Conservation (phyloP, 2,329 filamentous ascomycete species). For the Aspergillus pseudonomiae region DNA sequence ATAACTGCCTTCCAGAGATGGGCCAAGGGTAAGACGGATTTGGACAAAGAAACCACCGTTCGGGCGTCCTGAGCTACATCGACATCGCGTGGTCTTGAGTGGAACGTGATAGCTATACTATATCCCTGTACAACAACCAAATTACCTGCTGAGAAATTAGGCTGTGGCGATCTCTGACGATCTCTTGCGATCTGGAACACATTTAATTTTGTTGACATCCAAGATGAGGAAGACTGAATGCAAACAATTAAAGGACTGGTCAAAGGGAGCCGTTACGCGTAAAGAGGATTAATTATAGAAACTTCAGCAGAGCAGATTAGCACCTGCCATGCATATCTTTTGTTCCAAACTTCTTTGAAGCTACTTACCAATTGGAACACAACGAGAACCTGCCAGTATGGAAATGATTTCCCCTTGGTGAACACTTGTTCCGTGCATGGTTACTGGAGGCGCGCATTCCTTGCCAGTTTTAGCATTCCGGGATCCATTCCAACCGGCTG, state of each 20-base stretch:
- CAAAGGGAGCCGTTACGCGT: conserved; percentile 3
- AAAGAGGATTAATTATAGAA: conserved; percentile 24
- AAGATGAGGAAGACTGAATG: neutral
- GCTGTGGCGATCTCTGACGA: neutral
- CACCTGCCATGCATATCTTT: conserved; percentile 9
- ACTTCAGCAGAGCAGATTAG: conserved; percentile 7
- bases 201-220: neutral
- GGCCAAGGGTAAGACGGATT: neutral
- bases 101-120: neutral
- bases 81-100: neutral
- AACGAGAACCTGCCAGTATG: conserved; percentile 23
- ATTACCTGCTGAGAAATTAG: neutral
- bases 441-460: conserved; percentile 37
- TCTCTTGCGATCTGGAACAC: neutral
- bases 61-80: neutral
- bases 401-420: conserved; percentile 5
- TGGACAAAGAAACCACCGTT: neutral
- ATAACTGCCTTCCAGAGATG: neutral
- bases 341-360: conserved; percentile 2
- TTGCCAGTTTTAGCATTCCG: conserved; percentile 32
- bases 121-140: neutral
- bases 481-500: conserved; percentile 28
- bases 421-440: conserved; percentile 32
- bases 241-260: neutral
- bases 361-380: conserved; percentile 5